Evolutionary conservation across 176 grass and related monocot genomes (phyloP).

Genomic region (Carex pumila): DNA sequence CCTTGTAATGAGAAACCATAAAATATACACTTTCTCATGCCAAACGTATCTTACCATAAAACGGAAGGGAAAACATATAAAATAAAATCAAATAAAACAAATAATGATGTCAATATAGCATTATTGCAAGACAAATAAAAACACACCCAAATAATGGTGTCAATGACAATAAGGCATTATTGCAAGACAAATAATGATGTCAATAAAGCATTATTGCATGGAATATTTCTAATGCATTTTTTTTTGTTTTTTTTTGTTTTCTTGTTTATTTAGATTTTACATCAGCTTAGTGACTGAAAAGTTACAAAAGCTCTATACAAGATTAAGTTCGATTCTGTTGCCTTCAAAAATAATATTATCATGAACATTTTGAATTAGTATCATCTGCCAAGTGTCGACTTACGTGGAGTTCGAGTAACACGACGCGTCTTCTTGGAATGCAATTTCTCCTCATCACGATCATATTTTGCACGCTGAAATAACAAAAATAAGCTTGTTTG

Average conservation of each 20-base stretch:
- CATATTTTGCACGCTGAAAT: constrained; percentile 13
- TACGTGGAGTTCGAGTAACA: background rate
- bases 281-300: background rate
- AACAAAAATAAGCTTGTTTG: background rate
- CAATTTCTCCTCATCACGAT: background rate
- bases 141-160: no score
- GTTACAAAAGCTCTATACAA: background rate
- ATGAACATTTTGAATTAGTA: background rate
- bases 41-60: background rate
- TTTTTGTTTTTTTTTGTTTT: background rate
- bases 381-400: background rate
- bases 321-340: background rate
- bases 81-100: background rate
- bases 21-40: background rate
- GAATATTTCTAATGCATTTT: background rate
- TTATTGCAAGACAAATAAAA: background rate
- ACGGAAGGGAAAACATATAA: background rate
- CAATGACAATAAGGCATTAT: background rate
- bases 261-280: background rate
- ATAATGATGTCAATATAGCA: background rate
- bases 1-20: background rate
- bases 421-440: background rate
- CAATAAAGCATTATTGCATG: background rate
- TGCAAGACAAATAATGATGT: background rate
- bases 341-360: background rate